Conservation (phyloP, 257 asterid species). For the Solanum virginianum region DNA sequence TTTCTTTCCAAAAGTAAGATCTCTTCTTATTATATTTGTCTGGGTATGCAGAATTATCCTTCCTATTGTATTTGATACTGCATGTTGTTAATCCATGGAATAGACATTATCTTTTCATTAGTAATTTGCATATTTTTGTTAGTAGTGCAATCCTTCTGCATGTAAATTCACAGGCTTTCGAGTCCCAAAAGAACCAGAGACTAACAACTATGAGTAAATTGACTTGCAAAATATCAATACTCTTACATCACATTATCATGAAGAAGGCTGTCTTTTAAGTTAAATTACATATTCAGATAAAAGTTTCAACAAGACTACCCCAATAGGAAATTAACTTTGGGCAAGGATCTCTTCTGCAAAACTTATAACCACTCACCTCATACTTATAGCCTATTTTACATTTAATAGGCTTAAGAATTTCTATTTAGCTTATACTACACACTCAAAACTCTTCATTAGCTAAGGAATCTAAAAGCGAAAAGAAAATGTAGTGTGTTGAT, state of each 20-base stretch:
- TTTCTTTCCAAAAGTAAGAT: background rate
- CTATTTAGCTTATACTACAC: background rate
- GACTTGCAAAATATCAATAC: background rate
- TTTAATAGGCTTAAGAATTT: background rate
- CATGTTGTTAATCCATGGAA: background rate
- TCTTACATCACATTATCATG: background rate
- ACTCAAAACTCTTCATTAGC: background rate
- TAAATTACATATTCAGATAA: background rate
- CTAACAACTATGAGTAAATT: background rate
- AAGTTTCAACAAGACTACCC: background rate
- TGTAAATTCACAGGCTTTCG: background rate
- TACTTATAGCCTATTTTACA: background rate
- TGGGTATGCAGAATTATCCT: background rate
- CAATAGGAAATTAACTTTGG: background rate
- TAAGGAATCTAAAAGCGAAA: background rate
- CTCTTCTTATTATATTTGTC: background rate
- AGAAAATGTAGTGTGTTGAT: background rate
- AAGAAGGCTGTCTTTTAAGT: background rate
- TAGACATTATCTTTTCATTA: background rate
- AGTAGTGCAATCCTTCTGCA: background rate
- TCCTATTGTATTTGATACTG: background rate
- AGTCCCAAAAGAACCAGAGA: background rate
- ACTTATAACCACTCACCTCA: background rate
- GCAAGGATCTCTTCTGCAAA: background rate
- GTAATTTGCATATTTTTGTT: background rate